Evolutionary conservation across 768 basidiomycete genomes (phyloP), one percentile per base, ranked within the genome.

Genomic region (Psilocybe sp.): DNA sequence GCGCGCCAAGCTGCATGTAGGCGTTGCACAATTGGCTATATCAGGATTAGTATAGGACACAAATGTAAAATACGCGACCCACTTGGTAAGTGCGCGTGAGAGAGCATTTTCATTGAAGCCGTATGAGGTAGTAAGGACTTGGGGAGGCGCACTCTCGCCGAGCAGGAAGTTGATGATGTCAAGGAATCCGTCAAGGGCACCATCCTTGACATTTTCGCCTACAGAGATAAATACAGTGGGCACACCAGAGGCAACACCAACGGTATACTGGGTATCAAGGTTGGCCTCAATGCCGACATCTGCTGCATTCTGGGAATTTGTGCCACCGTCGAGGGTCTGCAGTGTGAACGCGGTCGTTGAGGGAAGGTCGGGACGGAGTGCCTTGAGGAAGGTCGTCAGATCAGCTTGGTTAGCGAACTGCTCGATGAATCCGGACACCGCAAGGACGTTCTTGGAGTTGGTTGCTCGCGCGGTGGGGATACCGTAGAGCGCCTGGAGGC

Each of bases 1-100:
- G 77, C 11, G 77, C 71, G n/a, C 82, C 82, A n/a, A 87, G 77
- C 55, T 74, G 54, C 0, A 75, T 80, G 47, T 69, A 71, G 46
- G 75, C 75, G 6, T 66, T 62, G 51, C 76, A 78, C 53, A 76
- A 72, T 15, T 70, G 60, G 15, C 48, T 58, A n/a, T 12, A 28
- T n/a, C 12, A 9, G 5, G 16, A 28, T 38, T 33, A 28, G 31
- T 10, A 14, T n/a, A 10, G 12, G 14, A 32, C 8, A 23, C 3
- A 28, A 20, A 8, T 19, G 7, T n/a, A 34, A 15, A 9, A 44
- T n/a, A 3, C 9, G 18, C 12, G 10, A 47, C 55, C 44, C 47
- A 57, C 56, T 66, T 65, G 18, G 69, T 66, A 47, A 71, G 73
- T 6, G 60, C 62, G 9, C 61, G 54, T 2, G 68, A 64, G 38